Evolutionary conservation across 805 yeast genomes (phyloP), one percentile per base, ranked within the genome.

Genomic region (Cyberlindnera americana): DNA sequence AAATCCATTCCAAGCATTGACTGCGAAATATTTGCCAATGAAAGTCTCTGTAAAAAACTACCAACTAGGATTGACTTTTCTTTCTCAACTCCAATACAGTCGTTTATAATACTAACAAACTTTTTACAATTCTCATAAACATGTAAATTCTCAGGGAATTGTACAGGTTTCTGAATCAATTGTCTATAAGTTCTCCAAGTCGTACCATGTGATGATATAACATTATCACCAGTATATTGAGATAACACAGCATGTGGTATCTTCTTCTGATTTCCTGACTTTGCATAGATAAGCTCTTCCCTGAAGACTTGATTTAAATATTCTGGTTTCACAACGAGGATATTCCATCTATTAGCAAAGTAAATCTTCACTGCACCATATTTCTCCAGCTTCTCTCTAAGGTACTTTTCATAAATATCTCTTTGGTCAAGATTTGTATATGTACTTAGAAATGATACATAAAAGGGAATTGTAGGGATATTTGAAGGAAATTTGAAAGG

Each of bases 331-430:
- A 74, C 64, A 1, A 77, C 75, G 22, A 78, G 53, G 16, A 77
- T 68, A 47, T 77, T 78, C 83, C 83, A 78, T 41, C 78, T 65
- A 1, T 79, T 73, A 6, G 77, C 83, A 61, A 77, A 78, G 51
- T 69, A 78, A 5, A 77, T 62, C 53, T 77, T 77, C 0, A 72
- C 83, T 0, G 81, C 81, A 0, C 83, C 83, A 51, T 69, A 60
- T 35, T 63, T 66, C 44, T 75, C 77, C 35, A 75, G 50, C 28
- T 71, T 67, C 6, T 64, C 64, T 30, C 67, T 60, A 27, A 75
- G 54, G 48, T 69, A 77, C 10, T 29, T 35, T 9, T 69, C 55
- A 54, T 63, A 77, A 7, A 77, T 62, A 19, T 73, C 65, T 22
- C 60, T 51, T 49, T 78, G 83, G 47, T 77, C 83, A 47, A 71